Percentiles rank a stretch among this genome's conserved stretches.
Evolutionary conservation across 2,329 filamentous ascomycete genomes (phyloP).

Genomic region (Calonectria fujianensis): DNA sequence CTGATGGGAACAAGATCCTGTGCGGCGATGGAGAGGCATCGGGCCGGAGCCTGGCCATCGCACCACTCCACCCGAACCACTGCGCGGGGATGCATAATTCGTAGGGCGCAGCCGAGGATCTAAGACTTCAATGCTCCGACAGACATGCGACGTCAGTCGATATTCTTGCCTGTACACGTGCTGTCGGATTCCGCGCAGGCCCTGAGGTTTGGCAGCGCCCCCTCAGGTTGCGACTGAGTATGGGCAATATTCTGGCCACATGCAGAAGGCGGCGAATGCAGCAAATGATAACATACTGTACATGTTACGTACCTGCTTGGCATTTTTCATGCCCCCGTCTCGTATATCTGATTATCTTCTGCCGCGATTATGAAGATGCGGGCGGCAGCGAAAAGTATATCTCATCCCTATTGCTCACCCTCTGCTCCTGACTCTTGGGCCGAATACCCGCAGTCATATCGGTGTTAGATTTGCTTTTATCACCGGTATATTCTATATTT

Average conservation of each 20-base stretch:
- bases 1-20: constrained; percentile 7
- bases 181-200: constrained; percentile 39
- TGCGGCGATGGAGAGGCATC: constrained; percentile 14
- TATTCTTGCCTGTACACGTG: constrained; percentile 42
- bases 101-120: constrained; percentile 23
- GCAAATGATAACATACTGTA: constrained; percentile 9
- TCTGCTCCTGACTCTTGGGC: constrained; percentile 7
- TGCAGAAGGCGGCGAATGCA: constrained; percentile 35
- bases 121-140: constrained; percentile 41
- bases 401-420: constrained; percentile 18
- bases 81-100: constrained; percentile 21
- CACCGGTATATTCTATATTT: constrained; percentile 13
- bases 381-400: constrained; percentile 32
- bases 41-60: constrained; percentile 3
- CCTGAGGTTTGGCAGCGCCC: constrained; percentile 34
- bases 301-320: constrained; percentile 31
- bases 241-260: constrained; percentile 31
- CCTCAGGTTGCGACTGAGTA: constrained; percentile 35
- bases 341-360: constrained; percentile 33
- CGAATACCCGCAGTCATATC: constrained; percentile 20
- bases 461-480: constrained; percentile 25
- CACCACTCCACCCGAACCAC: constrained; percentile 20
- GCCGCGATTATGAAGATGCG: not conserved
- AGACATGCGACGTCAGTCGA: constrained; percentile 53
- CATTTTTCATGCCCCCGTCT: constrained; percentile 32